Percentiles rank a stretch among this genome's conserved stretches.
These are phyloP conservation scores for Ceratocystis lukuohia DNA, from an alignment of 2,329 filamentous ascomycete species.

Conservation along the genomic window DNA sequence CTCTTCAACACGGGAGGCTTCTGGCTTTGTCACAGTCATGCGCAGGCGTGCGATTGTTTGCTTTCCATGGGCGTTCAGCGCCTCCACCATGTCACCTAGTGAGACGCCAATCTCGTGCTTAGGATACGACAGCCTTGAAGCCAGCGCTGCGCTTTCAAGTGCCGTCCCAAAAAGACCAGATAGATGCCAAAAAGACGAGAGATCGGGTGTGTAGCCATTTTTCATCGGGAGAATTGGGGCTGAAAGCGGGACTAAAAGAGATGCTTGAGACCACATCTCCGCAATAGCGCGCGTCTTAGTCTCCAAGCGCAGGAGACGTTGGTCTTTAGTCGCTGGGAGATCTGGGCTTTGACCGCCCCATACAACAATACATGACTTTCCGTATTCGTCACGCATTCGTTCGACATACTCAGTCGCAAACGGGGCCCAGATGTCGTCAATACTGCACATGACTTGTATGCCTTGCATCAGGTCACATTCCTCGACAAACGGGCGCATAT, in stretches of 20 bases:
- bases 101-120: slow-evolving; percentile 32
- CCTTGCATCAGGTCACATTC: slow-evolving; percentile 89
- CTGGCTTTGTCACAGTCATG: slow-evolving; percentile 40
- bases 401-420: slow-evolving; percentile 64
- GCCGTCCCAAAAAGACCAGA: slow-evolving; percentile 64
- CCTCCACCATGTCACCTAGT: slow-evolving; percentile 49
- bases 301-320: slow-evolving; percentile 43
- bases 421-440: slow-evolving; percentile 71
- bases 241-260: slow-evolving; percentile 63
- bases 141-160: slow-evolving; percentile 65
- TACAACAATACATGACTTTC: slow-evolving; percentile 73
- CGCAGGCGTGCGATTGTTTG: slow-evolving; percentile 65
- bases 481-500: slow-evolving; percentile 75
- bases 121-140: slow-evolving; percentile 50
- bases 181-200: slow-evolving; percentile 60
- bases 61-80: slow-evolving; percentile 61
- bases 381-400: slow-evolving; percentile 74
- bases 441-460: slow-evolving; percentile 58
- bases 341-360: slow-evolving; percentile 61
- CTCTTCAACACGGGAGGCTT: not conserved
- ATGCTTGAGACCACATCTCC: slow-evolving; percentile 55
- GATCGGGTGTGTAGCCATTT: slow-evolving; percentile 40
- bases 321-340: not conserved
- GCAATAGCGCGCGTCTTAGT: slow-evolving; percentile 64
- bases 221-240: slow-evolving; percentile 41